A percentile compares a stretch with the other conserved stretches of the same genome.
phyloP scores from a whole-genome alignment of 2,329 filamentous ascomycete genomes.

The Aureobasidium sp. region DNA sequence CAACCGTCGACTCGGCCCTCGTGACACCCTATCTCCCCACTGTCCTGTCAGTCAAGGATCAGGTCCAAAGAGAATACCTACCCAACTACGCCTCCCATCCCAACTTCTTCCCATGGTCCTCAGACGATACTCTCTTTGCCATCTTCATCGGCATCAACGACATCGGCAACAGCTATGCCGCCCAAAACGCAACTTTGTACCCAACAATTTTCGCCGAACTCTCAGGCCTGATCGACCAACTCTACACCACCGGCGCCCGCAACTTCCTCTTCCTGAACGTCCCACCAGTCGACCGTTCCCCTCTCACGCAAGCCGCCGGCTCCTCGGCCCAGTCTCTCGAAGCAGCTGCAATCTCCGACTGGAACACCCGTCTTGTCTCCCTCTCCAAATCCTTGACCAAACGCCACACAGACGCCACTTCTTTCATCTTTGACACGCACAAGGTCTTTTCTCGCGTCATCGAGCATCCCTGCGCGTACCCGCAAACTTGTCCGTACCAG shows the following conservation, averaged over 20 bases:
- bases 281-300: slow-evolving; percentile 47
- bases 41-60: slow-evolving; percentile 46
- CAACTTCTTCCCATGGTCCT: slow-evolving; percentile 37
- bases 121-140: slow-evolving; percentile 41
- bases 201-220: slow-evolving; percentile 35
- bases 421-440: slow-evolving; percentile 50
- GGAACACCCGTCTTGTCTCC: slow-evolving; percentile 42
- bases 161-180: slow-evolving; percentile 44
- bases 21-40: slow-evolving; percentile 45
- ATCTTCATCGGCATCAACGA: slow-evolving; percentile 54
- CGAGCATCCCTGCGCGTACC: slow-evolving; percentile 44
- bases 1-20: slow-evolving; percentile 39
- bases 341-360: slow-evolving; percentile 41
- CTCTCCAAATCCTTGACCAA: slow-evolving; percentile 38
- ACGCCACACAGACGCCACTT: slow-evolving; percentile 37
- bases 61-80: slow-evolving; percentile 42
- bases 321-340: slow-evolving; percentile 28
- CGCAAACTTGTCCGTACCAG: slow-evolving; percentile 46
- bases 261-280: slow-evolving; percentile 46
- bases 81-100: slow-evolving; percentile 35
- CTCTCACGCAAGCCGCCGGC: slow-evolving; percentile 40
- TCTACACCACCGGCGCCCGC: slow-evolving; percentile 41
- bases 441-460: slow-evolving; percentile 47
- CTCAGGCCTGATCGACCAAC: slow-evolving; percentile 30
- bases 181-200: slow-evolving; percentile 30